Conservation (phyloP, 1,284 basidiomycete genomes). For the Microbotryum violaceum region DNA sequence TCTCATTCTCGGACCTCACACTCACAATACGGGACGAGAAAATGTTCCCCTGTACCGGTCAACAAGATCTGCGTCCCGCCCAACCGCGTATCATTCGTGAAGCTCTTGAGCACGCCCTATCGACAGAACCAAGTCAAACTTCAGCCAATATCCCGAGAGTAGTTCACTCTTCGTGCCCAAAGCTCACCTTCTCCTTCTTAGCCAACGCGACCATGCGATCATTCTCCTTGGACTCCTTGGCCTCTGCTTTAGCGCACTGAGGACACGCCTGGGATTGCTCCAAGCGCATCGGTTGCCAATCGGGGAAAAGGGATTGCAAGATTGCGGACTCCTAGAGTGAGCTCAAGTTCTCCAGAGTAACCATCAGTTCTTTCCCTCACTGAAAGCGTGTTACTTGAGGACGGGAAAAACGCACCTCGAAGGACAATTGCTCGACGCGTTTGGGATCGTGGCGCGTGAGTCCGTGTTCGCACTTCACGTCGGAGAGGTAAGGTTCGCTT, state of each 20-base stretch:
- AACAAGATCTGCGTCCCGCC: constrained; percentile 2
- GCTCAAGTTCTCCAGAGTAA: too few species aligned
- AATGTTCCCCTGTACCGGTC: background rate
- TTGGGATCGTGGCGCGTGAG: constrained; percentile 47
- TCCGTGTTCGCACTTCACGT: constrained; percentile 64
- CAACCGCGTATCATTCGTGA: constrained; percentile 6
- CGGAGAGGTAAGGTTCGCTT: constrained; percentile 48
- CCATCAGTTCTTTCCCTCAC: too few species aligned
- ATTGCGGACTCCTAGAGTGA: constrained; percentile 50
- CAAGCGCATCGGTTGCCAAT: constrained; percentile 49
- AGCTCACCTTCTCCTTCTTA: constrained; percentile 62
- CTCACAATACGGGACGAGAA: constrained; percentile 21
- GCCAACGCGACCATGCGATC: constrained; percentile 51
- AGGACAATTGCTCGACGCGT: constrained; percentile 46
- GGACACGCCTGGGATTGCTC: constrained; percentile 43
- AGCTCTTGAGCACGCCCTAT: constrained; percentile 9
- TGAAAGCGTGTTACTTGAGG: too few species aligned
- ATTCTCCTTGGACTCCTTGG: constrained; percentile 52
- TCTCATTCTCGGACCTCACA: background rate
- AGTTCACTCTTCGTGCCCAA: too few species aligned
- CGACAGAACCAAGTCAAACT: background rate
- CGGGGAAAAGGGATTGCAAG: constrained; percentile 54
- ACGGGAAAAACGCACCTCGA: constrained; percentile 44
- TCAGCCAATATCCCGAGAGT: too few species aligned
- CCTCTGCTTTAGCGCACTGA: constrained; percentile 50